phyloP scores from a whole-genome alignment of 2,329 filamentous ascomycete species.

The Chaetothyriales sp. region DNA sequence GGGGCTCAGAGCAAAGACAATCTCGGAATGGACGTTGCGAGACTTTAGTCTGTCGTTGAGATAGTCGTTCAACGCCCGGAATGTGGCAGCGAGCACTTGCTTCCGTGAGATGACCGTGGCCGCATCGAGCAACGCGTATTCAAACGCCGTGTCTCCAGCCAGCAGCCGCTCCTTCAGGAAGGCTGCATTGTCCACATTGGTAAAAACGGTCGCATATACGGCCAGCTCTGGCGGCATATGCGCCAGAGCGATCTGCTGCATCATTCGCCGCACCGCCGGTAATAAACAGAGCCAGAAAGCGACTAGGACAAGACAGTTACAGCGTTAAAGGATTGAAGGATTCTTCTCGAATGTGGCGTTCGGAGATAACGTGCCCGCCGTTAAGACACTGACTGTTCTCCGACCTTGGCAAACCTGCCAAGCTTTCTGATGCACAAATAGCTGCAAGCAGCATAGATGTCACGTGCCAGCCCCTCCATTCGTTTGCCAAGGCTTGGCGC shows the following conservation, averaged over 20 bases:
- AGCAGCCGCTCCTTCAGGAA: slow-evolving; percentile 74
- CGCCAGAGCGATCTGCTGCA: slow-evolving; percentile 59
- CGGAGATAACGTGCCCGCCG: no score
- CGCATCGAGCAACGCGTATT: slow-evolving; percentile 90
- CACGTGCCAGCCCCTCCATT: no score
- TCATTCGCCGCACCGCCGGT: slow-evolving; percentile 13
- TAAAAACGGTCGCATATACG: slow-evolving; percentile 64
- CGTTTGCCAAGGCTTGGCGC: no score
- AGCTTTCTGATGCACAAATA: no score
- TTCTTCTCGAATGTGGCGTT: not conserved
- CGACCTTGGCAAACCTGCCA: no score
- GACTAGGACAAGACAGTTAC: no score
- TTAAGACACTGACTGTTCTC: no score
- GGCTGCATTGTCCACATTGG: slow-evolving; percentile 59
- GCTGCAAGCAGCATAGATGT: no score
- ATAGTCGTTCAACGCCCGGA: slow-evolving; percentile 59
- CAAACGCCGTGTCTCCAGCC: slow-evolving; percentile 68
- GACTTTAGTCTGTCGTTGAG: slow-evolving; percentile 53
- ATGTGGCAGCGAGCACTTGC: slow-evolving; percentile 63
- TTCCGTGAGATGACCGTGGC: slow-evolving; percentile 56
- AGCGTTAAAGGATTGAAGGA: not conserved
- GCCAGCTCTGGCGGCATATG: slow-evolving; percentile 57
- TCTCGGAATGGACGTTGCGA: slow-evolving; percentile 78
- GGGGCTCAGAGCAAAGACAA: slow-evolving; percentile 64
- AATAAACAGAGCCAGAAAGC: not conserved